Evolutionary conservation across 1,284 basidiomycete genomes (phyloP), one percentile per base, ranked within the genome.

Genomic region (Quambalaria eucalypti): DNA sequence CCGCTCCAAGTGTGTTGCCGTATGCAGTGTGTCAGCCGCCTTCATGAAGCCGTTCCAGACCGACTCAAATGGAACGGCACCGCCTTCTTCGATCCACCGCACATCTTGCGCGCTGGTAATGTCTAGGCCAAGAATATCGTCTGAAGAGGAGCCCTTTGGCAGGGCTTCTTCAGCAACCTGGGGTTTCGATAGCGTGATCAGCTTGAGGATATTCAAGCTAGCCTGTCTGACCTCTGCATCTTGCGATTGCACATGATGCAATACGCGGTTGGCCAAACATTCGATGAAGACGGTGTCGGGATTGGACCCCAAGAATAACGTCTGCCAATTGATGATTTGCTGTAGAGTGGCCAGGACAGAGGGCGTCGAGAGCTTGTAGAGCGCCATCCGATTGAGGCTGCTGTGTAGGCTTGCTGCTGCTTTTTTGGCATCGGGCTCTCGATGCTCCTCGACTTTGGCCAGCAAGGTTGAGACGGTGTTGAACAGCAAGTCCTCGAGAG

Each of bases 1-100:
- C 12, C 68, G 59, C 21, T 72, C 68, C 46, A 65, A 55, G 30
- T 69, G 67, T 3, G 65, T 59, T 8, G 64, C 65, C 9, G 63
- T 59, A 29, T 60, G 61, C 28, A 69, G 42, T 0, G 64, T 62
- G 9, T 68, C 67, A 23, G 52, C 40, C 14, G 54, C 58, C 46
- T 64, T 69, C 29, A 60, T 48, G 36, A 62, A 61, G 50, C 55
- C 56, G 28, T 54, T 50, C 65, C 61, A 66, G 6, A 59, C 57
- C 7, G 50, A 38, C 2, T 60, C 55, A 33, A 38, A 55, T 23
- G 49, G 52, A 14, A 19, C 21, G n/a, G 29, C 28, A 25, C 30
- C 44, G 36, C 31, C 36, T 26, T 19, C 44, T 21, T 29, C 33
- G 12, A 39, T 21, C 2, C n/a, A n/a, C n/a, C n/a, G n/a, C n/a